A percentile compares a stretch with the other conserved stretches of the same genome.
Evolutionary conservation across 768 basidiomycete species (phyloP).

Genomic region (Suillus hirtellus): DNA sequence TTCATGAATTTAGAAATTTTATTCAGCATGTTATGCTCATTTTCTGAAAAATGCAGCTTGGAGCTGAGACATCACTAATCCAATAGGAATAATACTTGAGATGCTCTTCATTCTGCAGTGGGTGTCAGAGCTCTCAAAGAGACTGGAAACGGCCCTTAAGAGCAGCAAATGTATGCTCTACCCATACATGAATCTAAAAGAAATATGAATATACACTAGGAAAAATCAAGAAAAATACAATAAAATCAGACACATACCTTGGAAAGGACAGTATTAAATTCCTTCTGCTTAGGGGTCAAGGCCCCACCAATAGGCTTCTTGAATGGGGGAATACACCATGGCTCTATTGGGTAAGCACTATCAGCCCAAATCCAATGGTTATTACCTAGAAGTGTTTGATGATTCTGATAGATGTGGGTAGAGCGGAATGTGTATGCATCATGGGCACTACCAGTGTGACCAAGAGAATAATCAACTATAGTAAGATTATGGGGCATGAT

Average conservation of each 20-base stretch:
- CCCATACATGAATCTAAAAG: background rate
- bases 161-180: background rate
- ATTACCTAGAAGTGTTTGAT: background rate
- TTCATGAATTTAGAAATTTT: too few relatives aligned
- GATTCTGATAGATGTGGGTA: background rate
- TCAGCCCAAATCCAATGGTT: background rate
- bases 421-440: background rate
- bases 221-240: background rate
- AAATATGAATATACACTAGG: too few relatives aligned
- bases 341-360: background rate
- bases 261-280: background rate
- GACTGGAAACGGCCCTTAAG: background rate
- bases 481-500: background rate
- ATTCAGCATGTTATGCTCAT: too few relatives aligned
- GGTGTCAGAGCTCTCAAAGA: background rate
- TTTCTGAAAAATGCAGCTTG: too few relatives aligned
- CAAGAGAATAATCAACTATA: background rate
- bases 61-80: too few relatives aligned
- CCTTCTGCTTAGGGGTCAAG: background rate
- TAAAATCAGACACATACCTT: background rate
- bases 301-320: background rate
- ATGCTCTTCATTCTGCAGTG: background rate
- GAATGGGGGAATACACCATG: background rate
- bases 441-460: background rate
- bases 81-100: slow-evolving; percentile 2